Percentiles rank a stretch among this genome's conserved stretches.
Conservation (phyloP, 2,329 filamentous ascomycete genomes). For the Fusarium drepaniforme region DNA sequence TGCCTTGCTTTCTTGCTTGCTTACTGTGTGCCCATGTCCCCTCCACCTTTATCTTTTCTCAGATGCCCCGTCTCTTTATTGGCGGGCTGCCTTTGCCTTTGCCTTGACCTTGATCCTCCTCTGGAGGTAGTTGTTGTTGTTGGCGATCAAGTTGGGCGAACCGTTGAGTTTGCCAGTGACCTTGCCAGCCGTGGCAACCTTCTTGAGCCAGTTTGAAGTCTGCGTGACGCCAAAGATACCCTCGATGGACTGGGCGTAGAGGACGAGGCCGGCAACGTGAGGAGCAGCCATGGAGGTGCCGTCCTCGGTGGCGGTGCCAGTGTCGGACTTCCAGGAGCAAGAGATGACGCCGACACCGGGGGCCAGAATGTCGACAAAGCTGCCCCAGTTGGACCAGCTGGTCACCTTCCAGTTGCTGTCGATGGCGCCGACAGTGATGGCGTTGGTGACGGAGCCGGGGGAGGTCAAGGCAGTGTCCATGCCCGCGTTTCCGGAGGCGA, state of each 20-base stretch:
- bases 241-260: constrained; percentile 61
- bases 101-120: constrained; percentile 3
- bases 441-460: constrained; percentile 47
- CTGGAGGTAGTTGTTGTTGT: constrained; percentile 56
- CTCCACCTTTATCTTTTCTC: background rate
- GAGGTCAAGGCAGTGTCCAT: constrained; percentile 40
- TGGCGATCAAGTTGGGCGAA: constrained; percentile 60
- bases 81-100: background rate
- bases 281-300: constrained; percentile 75
- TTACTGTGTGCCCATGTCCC: background rate
- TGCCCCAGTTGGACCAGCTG: constrained; percentile 64
- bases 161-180: constrained; percentile 54
- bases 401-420: constrained; percentile 55
- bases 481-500: constrained; percentile 66
- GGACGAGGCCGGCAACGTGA: constrained; percentile 70
- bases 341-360: constrained; percentile 61
- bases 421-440: constrained; percentile 51
- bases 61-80: background rate
- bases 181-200: constrained; percentile 54
- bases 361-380: constrained; percentile 62
- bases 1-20: background rate
- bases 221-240: constrained; percentile 47
- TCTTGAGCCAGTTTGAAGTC: constrained; percentile 56
- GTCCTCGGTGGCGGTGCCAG: constrained; percentile 59
- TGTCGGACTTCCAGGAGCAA: constrained; percentile 59